A percentile compares a stretch with the other conserved stretches of the same genome.
phyloP scores from a whole-genome alignment of 1,284 basidiomycete genomes.

The Ganoderma leucocontextum region DNA sequence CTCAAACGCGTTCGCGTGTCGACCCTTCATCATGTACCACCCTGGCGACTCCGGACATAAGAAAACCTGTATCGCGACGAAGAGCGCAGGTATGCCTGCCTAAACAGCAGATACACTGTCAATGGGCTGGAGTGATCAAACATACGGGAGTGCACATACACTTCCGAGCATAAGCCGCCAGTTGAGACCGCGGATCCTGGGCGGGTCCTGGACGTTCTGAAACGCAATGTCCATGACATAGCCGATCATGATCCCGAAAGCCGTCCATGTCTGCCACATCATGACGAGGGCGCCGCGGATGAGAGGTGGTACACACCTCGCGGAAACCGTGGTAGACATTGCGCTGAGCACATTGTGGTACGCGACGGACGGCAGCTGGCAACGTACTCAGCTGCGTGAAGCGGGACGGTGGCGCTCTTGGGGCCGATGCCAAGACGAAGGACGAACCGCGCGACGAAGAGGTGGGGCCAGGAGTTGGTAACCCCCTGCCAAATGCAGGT shows the following conservation, averaged over 20 bases:
- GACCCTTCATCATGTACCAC: slow-evolving; percentile 78
- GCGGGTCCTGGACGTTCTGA: slow-evolving; percentile 57
- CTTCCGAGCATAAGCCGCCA: slow-evolving; percentile 75
- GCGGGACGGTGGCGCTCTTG: slow-evolving; percentile 71
- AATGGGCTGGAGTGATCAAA: background rate
- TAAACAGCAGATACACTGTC: slow-evolving; percentile 27
- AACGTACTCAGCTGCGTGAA: slow-evolving; percentile 66
- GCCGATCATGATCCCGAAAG: slow-evolving; percentile 78
- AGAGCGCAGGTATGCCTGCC: slow-evolving; percentile 68
- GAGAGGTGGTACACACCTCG: slow-evolving; percentile 63
- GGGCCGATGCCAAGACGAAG: slow-evolving; percentile 78
- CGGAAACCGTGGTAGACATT: background rate
- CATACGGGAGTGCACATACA: slow-evolving; percentile 40
- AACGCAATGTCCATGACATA: slow-evolving; percentile 63
- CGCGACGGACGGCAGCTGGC: background rate
- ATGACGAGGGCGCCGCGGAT: slow-evolving; percentile 84
- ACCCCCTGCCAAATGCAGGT: slow-evolving; percentile 77
- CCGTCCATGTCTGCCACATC: slow-evolving; percentile 83
- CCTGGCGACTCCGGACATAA: slow-evolving; percentile 70
- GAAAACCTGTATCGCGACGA: slow-evolving; percentile 64
- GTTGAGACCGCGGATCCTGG: slow-evolving; percentile 59
- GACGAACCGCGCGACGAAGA: slow-evolving; percentile 73
- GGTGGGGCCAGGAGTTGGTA: slow-evolving; percentile 76
- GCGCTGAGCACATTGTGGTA: too few relatives aligned
- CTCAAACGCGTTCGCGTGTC: slow-evolving; percentile 69